Evolutionary conservation across 2,329 filamentous ascomycete genomes (phyloP).

Genomic region (Penicillium capsulatum): DNA sequence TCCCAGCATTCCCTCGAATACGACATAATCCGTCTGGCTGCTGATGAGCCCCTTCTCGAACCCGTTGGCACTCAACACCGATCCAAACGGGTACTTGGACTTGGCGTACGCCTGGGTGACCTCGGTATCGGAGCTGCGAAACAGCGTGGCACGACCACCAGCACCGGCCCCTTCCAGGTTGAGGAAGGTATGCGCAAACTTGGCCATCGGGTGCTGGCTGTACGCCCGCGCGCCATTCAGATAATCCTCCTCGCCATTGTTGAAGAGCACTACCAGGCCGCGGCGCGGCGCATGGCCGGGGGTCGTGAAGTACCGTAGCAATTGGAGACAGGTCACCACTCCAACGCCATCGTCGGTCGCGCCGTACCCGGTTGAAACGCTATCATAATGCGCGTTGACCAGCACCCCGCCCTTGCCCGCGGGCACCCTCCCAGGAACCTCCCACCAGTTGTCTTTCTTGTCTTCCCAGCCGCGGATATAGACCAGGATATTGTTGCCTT

Average conservation of each 20-base stretch:
- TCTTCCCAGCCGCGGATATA: slow-evolving; percentile 83
- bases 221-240: slow-evolving; percentile 84
- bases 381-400: slow-evolving; percentile 93
- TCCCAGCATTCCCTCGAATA: slow-evolving; percentile 73
- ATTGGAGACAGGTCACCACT: slow-evolving; percentile 77
- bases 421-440: slow-evolving; percentile 45
- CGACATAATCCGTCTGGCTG: slow-evolving; percentile 84
- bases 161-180: slow-evolving; percentile 95
- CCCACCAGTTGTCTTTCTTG: slow-evolving; percentile 70
- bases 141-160: slow-evolving; percentile 80
- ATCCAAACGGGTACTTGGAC: slow-evolving; percentile 73
- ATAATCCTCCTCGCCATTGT: slow-evolving; percentile 94
- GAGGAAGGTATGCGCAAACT: slow-evolving; percentile 79
- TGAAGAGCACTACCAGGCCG: slow-evolving; percentile 79
- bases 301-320: slow-evolving; percentile 80
- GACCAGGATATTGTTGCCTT: slow-evolving; percentile 86
- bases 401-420: slow-evolving; percentile 71
- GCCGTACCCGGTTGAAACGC: slow-evolving; percentile 84
- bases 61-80: slow-evolving; percentile 75
- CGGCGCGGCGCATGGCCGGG: slow-evolving; percentile 67
- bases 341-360: slow-evolving; percentile 93
- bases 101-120: slow-evolving; percentile 74
- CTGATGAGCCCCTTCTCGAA: slow-evolving; percentile 74
- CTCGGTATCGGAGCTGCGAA: slow-evolving; percentile 82
- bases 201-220: slow-evolving; percentile 73